These are phyloP conservation scores for Didymosphaeria variabile DNA, from an alignment of 2,329 filamentous ascomycete genomes.

Conservation along the genomic window DNA sequence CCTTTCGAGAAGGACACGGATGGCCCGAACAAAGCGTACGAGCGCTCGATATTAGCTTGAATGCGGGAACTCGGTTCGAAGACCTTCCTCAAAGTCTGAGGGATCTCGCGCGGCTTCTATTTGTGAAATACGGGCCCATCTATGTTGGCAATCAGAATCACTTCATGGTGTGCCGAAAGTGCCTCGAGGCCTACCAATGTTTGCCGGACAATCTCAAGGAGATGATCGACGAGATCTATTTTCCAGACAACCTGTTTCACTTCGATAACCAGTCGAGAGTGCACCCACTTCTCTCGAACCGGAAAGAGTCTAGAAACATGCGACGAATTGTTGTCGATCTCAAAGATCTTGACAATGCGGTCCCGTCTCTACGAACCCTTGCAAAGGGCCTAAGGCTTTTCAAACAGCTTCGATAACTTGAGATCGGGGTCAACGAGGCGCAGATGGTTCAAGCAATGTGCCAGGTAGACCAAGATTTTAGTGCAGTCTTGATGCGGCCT, in stretches of 20 bases:
- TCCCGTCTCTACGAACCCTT: not conserved
- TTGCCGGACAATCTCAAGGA: not conserved
- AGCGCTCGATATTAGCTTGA: not conserved
- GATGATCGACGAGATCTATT: not conserved
- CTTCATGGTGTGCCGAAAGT: not conserved
- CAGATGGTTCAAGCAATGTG: constrained; percentile 10
- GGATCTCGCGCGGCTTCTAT: not conserved
- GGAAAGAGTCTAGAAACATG: not conserved
- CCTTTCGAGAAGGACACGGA: not conserved
- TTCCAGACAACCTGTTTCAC: not conserved
- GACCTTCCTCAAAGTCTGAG: not conserved
- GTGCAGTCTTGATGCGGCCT: constrained; percentile 10
- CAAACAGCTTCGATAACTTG: constrained; percentile 27
- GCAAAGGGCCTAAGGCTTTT: not conserved
- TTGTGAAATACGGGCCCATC: not conserved
- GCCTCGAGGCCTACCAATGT: not conserved
- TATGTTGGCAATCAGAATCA: not conserved
- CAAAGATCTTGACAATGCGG: not conserved
- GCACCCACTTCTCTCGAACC: not conserved
- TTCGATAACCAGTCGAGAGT: not conserved
- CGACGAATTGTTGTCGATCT: not conserved
- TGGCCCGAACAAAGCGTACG: not conserved
- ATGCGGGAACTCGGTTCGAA: not conserved
- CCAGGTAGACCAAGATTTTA: constrained; percentile 2
- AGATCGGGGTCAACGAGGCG: constrained; percentile 34